phyloP scores from a whole-genome alignment of 352 stramenopile genomes.

The Pelagophyceae sp. region DNA sequence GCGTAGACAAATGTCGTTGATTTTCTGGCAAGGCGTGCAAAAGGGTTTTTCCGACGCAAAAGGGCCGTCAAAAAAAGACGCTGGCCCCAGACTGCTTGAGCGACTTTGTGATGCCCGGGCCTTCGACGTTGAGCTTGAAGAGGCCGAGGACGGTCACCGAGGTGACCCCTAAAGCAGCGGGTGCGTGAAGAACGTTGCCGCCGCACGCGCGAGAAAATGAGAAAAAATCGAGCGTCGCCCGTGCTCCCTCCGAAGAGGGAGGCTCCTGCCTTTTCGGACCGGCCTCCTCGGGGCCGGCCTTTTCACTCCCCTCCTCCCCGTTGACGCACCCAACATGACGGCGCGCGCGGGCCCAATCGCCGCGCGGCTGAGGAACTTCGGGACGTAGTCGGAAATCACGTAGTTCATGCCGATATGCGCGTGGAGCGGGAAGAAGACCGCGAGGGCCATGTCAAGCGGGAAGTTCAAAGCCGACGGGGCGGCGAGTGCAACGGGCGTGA shows the following conservation, averaged over 20 bases:
- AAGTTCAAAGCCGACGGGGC: not conserved
- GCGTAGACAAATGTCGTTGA: not conserved
- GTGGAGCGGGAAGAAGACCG: conserved; percentile 10
- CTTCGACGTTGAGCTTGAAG: conserved; percentile 16
- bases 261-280: too few relatives aligned
- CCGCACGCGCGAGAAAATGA: not conserved
- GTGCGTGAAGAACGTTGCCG: too few relatives aligned
- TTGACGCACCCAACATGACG: conserved; percentile 2
- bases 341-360: not conserved
- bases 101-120: conserved; percentile 8
- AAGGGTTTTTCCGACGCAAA: not conserved
- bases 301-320: too few relatives aligned
- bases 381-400: conserved; percentile 16
- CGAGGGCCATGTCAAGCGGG: conserved; percentile 6
- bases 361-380: conserved; percentile 4
- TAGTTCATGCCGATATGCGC: conserved; percentile 20
- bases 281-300: too few relatives aligned
- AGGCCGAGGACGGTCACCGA: not conserved
- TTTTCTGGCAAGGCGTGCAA: not conserved
- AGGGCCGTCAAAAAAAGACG: too few relatives aligned
- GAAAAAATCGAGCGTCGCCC: too few relatives aligned
- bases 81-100: too few relatives aligned
- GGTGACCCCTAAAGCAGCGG: conserved; percentile 4
- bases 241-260: too few relatives aligned
- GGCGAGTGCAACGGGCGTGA: conserved; percentile 5